phyloP scores from a whole-genome alignment of 345 rosid species.

The Moringa oleifera region DNA sequence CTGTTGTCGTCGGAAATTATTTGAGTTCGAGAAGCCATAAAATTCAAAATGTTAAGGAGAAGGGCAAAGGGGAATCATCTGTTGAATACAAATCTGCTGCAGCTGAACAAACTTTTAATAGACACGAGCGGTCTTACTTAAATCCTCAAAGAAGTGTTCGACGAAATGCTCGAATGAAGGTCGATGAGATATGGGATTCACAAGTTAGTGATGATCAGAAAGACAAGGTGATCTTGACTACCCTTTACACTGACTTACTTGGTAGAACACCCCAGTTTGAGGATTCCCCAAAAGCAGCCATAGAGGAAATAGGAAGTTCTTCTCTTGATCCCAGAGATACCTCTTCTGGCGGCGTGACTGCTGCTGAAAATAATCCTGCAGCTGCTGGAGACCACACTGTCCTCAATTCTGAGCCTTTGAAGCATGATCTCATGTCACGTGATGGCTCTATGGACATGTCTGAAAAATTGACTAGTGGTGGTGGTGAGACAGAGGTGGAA shows the following conservation, averaged over 20 bases:
- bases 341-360: slow-evolving; percentile 11
- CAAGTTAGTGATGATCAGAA: slow-evolving; percentile 21
- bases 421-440: slow-evolving; percentile 1
- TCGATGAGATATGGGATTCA: slow-evolving; percentile 31
- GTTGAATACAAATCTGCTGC: slow-evolving; percentile 10
- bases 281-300: slow-evolving; percentile 19
- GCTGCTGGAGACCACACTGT: background rate
- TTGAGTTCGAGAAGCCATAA: slow-evolving; percentile 8
- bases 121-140: slow-evolving; percentile 19
- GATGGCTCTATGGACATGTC: slow-evolving; percentile 14
- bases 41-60: slow-evolving; percentile 12
- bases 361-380: slow-evolving; percentile 12
- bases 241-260: slow-evolving; percentile 21
- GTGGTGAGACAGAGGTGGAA: slow-evolving; percentile 34
- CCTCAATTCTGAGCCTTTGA: slow-evolving; percentile 6
- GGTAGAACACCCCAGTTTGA: slow-evolving; percentile 16
- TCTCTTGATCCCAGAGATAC: slow-evolving; percentile 5
- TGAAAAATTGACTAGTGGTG: slow-evolving; percentile 15
- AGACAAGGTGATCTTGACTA: slow-evolving; percentile 13
- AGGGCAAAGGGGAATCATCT: slow-evolving; percentile 9
- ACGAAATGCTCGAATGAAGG: slow-evolving; percentile 37
- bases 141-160: slow-evolving; percentile 42
- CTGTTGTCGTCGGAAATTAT: slow-evolving; percentile 24
- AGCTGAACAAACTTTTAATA: background rate
- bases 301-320: slow-evolving; percentile 9